A percentile compares a stretch with the other conserved stretches of the same genome.
phyloP scores from a whole-genome alignment of 371 early-diverging fungal genomes.

The Zychaea mexicana region DNA sequence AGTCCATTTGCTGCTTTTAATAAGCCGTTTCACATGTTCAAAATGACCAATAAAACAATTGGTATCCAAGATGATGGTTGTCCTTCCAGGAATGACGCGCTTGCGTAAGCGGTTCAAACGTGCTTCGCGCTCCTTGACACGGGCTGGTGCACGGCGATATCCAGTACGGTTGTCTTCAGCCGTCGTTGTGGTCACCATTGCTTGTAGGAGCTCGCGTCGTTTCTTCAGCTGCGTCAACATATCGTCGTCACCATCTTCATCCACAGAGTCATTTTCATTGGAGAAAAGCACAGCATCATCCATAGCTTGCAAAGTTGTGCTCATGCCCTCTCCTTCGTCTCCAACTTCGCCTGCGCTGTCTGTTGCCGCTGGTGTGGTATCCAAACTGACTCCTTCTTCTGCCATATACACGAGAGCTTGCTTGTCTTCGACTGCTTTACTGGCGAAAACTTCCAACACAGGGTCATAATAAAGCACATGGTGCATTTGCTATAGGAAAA shows the following conservation, averaged over 20 bases:
- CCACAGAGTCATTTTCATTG: slow-evolving; percentile 28
- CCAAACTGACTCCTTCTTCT: not conserved
- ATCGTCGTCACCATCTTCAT: slow-evolving; percentile 43
- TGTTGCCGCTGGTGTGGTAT: not conserved
- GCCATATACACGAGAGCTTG: not conserved
- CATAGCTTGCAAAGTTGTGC: slow-evolving; percentile 32
- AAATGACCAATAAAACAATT: slow-evolving; percentile 70
- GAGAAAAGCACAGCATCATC: slow-evolving; percentile 44
- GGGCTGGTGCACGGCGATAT: slow-evolving; percentile 27
- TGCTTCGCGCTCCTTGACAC: slow-evolving; percentile 35
- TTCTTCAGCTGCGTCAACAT: slow-evolving; percentile 47
- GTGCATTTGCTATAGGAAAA: slow-evolving; percentile 33
- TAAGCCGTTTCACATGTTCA: slow-evolving; percentile 52
- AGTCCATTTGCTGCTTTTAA: slow-evolving; percentile 56
- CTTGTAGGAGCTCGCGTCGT: slow-evolving; percentile 40
- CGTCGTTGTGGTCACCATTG: slow-evolving; percentile 26
- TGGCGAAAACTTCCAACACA: slow-evolving; percentile 34
- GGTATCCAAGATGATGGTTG: slow-evolving; percentile 65
- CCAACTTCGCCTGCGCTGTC: not conserved
- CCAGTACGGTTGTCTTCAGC: slow-evolving; percentile 16
- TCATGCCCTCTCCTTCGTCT: not conserved
- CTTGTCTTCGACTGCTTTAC: slow-evolving; percentile 16
- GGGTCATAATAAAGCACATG: slow-evolving; percentile 38
- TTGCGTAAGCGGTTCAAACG: slow-evolving; percentile 31
- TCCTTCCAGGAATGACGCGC: slow-evolving; percentile 51